Evolutionary conservation across 1,139 yeast species (phyloP).

Genomic region (Zygosaccharomyces sapae): DNA sequence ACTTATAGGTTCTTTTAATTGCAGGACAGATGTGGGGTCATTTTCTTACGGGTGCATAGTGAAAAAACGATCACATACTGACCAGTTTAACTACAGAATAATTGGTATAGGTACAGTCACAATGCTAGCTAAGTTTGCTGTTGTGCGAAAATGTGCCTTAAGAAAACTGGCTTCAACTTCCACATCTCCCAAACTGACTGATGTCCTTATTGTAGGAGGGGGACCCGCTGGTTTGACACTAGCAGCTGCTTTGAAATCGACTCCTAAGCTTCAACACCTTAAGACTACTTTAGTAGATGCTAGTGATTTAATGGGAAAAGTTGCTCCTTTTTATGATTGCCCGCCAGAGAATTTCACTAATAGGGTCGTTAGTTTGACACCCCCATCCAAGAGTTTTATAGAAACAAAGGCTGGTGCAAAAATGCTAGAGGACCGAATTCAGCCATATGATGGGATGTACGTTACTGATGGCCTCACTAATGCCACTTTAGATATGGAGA

Average conservation of each 20-base stretch:
- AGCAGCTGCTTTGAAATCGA: slow-evolving; percentile 68
- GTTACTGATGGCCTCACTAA: slow-evolving; percentile 83
- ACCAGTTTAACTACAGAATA: background rate
- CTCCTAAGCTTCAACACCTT: slow-evolving; percentile 57
- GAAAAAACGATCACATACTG: background rate
- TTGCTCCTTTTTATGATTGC: slow-evolving; percentile 48
- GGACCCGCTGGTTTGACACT: slow-evolving; percentile 96
- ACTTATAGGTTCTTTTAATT: background rate
- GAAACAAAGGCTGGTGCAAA: slow-evolving; percentile 74
- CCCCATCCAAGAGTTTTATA: slow-evolving; percentile 66
- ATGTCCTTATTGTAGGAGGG: slow-evolving; percentile 89
- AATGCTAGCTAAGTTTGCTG: slow-evolving; percentile 1
- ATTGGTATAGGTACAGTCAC: no score
- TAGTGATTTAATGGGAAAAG: slow-evolving; percentile 47
- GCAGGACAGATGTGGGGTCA: background rate
- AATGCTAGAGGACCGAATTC: slow-evolving; percentile 64
- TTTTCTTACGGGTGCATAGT: background rate
- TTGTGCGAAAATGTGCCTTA: background rate
- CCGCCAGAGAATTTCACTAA: slow-evolving; percentile 68
- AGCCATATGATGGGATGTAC: slow-evolving; percentile 72
- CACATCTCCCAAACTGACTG: slow-evolving; percentile 37
- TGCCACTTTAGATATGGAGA: slow-evolving; percentile 67
- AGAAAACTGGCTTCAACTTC: slow-evolving; percentile 13
- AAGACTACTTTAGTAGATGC: slow-evolving; percentile 76
- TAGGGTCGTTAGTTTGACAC: slow-evolving; percentile 82